These are phyloP conservation scores for Fusarium citri DNA, from an alignment of 2,329 filamentous ascomycete species.

Conservation along the genomic window DNA sequence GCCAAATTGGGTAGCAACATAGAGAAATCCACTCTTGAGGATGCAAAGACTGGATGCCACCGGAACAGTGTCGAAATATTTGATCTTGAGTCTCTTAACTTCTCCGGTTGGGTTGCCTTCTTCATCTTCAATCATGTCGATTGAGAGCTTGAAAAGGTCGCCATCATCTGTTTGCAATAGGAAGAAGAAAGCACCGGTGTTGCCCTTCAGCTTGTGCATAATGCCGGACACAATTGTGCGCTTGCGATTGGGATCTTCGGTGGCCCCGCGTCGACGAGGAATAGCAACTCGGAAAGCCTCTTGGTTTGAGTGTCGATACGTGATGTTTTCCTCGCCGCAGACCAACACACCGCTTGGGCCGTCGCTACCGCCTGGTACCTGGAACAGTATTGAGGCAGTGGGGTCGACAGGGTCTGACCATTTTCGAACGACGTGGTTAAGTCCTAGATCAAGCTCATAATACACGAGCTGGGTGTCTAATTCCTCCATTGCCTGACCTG, in stretches of 20 bases:
- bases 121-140: constrained; percentile 88
- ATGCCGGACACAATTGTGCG: constrained; percentile 88
- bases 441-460: constrained; percentile 94
- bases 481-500: constrained; percentile 82
- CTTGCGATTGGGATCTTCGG: constrained; percentile 92
- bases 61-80: constrained; percentile 97
- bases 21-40: constrained; percentile 94
- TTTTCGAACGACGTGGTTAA: constrained; percentile 97
- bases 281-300: constrained; percentile 90
- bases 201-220: constrained; percentile 94
- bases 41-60: constrained; percentile 90
- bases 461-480: constrained; percentile 93
- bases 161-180: constrained; percentile 95
- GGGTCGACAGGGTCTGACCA: constrained; percentile 96
- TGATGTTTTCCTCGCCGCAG: constrained; percentile 93
- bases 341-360: constrained; percentile 95
- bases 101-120: constrained; percentile 83
- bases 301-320: constrained; percentile 96
- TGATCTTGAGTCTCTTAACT: constrained; percentile 87
- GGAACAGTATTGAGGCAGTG: constrained; percentile 89
- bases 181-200: constrained; percentile 92
- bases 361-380: constrained; percentile 92
- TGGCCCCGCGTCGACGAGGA: constrained; percentile 85
- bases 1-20: constrained; percentile 90
- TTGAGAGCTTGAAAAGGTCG: constrained; percentile 96